Conservation (phyloP, 2,329 filamentous ascomycete species). For the Didymella segeticola region DNA sequence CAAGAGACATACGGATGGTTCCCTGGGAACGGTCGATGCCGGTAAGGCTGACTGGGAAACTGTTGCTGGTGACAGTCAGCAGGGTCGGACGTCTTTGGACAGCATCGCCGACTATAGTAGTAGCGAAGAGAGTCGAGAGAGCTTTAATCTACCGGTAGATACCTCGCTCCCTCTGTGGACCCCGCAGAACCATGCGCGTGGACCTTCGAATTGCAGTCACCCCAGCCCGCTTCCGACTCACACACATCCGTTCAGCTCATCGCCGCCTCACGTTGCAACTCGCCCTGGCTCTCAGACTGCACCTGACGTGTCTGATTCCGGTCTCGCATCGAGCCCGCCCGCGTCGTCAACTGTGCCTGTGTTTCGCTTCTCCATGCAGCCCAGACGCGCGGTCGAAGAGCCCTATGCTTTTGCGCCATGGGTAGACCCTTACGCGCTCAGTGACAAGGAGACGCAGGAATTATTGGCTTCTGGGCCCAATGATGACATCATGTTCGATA, state of each 20-base stretch:
- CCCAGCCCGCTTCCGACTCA: conserved; percentile 32
- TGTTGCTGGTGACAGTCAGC: conserved; percentile 29
- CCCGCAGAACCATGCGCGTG: conserved; percentile 17
- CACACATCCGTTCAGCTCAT: conserved; percentile 37
- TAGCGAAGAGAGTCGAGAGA: conserved; percentile 32
- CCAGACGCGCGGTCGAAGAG: conserved; percentile 12
- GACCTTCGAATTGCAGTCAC: conserved; percentile 30
- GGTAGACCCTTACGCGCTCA: conserved; percentile 33
- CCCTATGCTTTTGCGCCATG: conserved; percentile 28
- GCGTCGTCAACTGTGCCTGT: conserved; percentile 27
- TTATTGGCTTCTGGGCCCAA: conserved; percentile 46
- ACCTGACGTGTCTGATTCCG: conserved; percentile 12
- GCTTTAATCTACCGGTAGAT: conserved; percentile 21
- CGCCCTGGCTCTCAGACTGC: conserved; percentile 16
- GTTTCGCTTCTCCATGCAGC: conserved; percentile 15
- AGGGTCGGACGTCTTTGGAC: conserved; percentile 27
- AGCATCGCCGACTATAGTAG: conserved; percentile 47
- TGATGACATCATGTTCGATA: conserved; percentile 41
- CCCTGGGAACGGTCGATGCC: conserved; percentile 6
- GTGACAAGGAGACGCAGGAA: conserved; percentile 43
- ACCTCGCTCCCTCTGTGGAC: conserved; percentile 19
- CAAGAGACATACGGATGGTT: conserved; percentile 9
- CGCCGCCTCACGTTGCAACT: conserved; percentile 32
- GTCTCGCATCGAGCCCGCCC: conserved; percentile 19
- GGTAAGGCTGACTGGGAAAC: conserved; percentile 48